A percentile compares a stretch with the other conserved stretches of the same genome.
Evolutionary conservation across 495 filamentous ascomycete genomes (phyloP).

Genomic region (Penicillium paradoxum): DNA sequence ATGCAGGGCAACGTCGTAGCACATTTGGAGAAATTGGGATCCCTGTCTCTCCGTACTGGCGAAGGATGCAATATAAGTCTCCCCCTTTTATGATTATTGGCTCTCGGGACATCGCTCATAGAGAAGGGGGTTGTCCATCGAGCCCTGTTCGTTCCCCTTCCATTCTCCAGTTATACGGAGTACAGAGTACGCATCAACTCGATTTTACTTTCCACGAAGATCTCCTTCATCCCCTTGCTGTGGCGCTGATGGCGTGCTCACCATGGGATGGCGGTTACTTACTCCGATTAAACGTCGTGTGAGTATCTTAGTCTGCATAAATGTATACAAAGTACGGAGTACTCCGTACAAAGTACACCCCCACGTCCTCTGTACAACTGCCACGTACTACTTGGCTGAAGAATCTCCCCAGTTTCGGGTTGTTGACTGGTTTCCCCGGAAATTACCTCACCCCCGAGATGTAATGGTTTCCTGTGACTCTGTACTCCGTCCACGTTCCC

Average conservation of each 20-base stretch:
- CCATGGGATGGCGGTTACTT: not conserved
- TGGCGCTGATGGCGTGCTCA: slow-evolving; percentile 23
- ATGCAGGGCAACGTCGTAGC: slow-evolving; percentile 5
- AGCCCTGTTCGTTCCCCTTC: not conserved
- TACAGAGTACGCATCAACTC: no score
- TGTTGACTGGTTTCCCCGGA: not conserved
- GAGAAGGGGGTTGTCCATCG: not conserved
- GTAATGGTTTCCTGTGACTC: slow-evolving; percentile 2
- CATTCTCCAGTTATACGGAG: no score
- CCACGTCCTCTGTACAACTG: no score
- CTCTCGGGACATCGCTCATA: not conserved
- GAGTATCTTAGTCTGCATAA: no score
- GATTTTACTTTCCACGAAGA: slow-evolving; percentile 20
- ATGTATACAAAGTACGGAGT: not conserved
- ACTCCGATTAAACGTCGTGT: not conserved
- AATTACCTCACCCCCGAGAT: not conserved
- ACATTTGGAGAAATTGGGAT: slow-evolving; percentile 3
- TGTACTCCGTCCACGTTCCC: not conserved
- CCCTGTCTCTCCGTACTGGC: not conserved
- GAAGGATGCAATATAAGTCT: not conserved
- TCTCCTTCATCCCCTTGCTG: slow-evolving; percentile 11
- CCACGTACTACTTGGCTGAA: not conserved
- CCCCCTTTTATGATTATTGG: slow-evolving; percentile 1
- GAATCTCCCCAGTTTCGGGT: slow-evolving; percentile 1
- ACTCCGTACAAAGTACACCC: not conserved